Conservation (phyloP, 495 filamentous ascomycete genomes). For the Parmelia sp. region DNA sequence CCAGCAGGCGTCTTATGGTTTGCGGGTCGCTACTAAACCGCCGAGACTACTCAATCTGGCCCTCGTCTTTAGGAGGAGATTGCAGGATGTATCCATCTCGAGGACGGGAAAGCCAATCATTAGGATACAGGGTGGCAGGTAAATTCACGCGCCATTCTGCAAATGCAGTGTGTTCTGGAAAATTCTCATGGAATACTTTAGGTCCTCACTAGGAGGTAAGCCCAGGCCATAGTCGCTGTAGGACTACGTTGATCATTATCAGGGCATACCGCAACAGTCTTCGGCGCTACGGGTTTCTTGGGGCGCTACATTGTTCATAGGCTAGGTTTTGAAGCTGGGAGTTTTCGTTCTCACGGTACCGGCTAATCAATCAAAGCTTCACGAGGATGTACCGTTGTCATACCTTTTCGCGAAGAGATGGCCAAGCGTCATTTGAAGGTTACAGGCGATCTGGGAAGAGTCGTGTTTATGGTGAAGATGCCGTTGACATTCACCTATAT, state of each 20-base stretch:
- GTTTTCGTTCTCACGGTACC: slow-evolving; percentile 10
- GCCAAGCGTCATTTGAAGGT: slow-evolving; percentile 93
- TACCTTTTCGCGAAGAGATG: slow-evolving; percentile 97
- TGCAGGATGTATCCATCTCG: slow-evolving; percentile 78
- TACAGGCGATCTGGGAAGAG: slow-evolving; percentile 82
- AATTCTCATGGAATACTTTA: slow-evolving; percentile 33
- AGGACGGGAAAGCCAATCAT: slow-evolving; percentile 83
- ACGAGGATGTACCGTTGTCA: slow-evolving; percentile 84
- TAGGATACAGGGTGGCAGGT: slow-evolving; percentile 78
- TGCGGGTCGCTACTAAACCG: slow-evolving; percentile 7
- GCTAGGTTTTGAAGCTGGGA: slow-evolving; percentile 59
- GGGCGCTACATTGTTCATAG: slow-evolving; percentile 96
- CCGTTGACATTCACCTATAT: no score
- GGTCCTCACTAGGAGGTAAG: slow-evolving; percentile 79
- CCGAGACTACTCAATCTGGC: neutral
- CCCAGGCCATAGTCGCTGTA: slow-evolving; percentile 22
- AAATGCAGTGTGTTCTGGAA: neutral
- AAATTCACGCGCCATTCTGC: slow-evolving; percentile 33
- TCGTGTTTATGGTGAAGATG: slow-evolving; percentile 67
- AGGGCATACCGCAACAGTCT: slow-evolving; percentile 95
- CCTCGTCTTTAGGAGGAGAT: slow-evolving; percentile 26
- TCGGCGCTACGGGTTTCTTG: slow-evolving; percentile 93
- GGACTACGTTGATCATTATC: slow-evolving; percentile 4
- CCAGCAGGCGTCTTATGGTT: slow-evolving; percentile 32
- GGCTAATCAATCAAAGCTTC: slow-evolving; percentile 55